phyloP scores from a whole-genome alignment of 805 yeast species.

The Ogataea pini region DNA sequence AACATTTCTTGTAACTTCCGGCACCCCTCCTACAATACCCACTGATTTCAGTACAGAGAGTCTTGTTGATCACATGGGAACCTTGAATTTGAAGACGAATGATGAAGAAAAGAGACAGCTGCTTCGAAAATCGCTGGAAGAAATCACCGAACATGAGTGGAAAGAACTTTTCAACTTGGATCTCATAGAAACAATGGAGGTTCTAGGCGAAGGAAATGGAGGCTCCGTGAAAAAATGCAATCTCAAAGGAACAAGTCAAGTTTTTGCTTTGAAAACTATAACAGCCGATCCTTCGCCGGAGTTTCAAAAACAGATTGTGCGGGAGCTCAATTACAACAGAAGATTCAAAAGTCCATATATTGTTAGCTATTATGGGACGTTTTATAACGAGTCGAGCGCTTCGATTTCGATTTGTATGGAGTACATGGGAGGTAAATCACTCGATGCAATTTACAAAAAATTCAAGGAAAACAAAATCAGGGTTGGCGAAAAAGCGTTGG shows the following conservation, averaged over 20 bases:
- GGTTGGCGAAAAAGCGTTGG: slow-evolving; percentile 89
- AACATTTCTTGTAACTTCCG: slow-evolving; percentile 7
- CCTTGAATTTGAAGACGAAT: slow-evolving; percentile 7
- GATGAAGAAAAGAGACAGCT: slow-evolving; percentile 6
- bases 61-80: slow-evolving; percentile 8
- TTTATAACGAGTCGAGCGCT: slow-evolving; percentile 70
- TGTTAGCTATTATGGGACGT: slow-evolving; percentile 92
- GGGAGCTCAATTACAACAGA: slow-evolving; percentile 88
- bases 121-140: slow-evolving; percentile 24
- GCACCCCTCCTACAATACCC: slow-evolving; percentile 10
- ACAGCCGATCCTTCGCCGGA: slow-evolving; percentile 81
- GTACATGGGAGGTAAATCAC: slow-evolving; percentile 89
- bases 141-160: slow-evolving; percentile 78
- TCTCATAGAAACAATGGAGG: slow-evolving; percentile 65
- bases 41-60: slow-evolving; percentile 13
- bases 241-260: slow-evolving; percentile 51
- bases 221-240: slow-evolving; percentile 85
- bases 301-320: slow-evolving; percentile 81
- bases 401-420: slow-evolving; percentile 96
- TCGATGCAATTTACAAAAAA: slow-evolving; percentile 86
- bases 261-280: slow-evolving; percentile 83
- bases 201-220: slow-evolving; percentile 92
- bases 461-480: slow-evolving; percentile 76
- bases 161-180: slow-evolving; percentile 54
- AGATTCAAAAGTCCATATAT: slow-evolving; percentile 81